phyloP scores from a whole-genome alignment of 148 eudicot species.

The Silene latifolia region DNA sequence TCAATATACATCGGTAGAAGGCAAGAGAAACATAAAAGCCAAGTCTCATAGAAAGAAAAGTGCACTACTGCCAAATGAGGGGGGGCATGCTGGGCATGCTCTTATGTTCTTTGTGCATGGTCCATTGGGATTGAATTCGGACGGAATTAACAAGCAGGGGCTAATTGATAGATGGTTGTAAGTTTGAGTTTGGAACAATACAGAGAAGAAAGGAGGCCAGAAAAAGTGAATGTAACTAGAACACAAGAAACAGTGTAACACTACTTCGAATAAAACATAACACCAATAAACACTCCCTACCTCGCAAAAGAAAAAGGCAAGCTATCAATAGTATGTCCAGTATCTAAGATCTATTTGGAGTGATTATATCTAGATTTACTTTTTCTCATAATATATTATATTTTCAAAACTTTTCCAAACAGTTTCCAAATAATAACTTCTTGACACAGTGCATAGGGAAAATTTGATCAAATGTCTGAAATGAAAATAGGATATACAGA shows the following conservation, averaged over 20 bases:
- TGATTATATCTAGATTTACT: background rate
- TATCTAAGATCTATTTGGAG: background rate
- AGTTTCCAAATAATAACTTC: too few relatives aligned
- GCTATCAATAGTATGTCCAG: background rate
- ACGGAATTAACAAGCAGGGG: background rate
- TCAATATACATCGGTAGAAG: background rate
- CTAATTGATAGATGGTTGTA: background rate
- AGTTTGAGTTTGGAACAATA: background rate
- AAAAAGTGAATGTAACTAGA: background rate
- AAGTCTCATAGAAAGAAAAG: background rate
- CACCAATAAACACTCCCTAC: too few relatives aligned
- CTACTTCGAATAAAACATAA: too few relatives aligned
- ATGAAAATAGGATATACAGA: too few relatives aligned
- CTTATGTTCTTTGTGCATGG: background rate
- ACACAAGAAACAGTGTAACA: too few relatives aligned
- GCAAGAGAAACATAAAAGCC: background rate
- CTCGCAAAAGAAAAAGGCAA: background rate
- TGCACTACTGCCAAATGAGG: background rate
- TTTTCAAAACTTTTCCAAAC: too few relatives aligned
- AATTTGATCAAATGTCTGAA: too few relatives aligned
- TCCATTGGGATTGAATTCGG: background rate
- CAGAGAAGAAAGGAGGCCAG: background rate
- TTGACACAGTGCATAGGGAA: too few relatives aligned
- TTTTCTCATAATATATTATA: too few relatives aligned
- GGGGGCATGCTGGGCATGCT: too few relatives aligned